Base-by-base conservation (phyloP, 1,284 basidiomycete species). In the Thecaphora frezii region DNA sequence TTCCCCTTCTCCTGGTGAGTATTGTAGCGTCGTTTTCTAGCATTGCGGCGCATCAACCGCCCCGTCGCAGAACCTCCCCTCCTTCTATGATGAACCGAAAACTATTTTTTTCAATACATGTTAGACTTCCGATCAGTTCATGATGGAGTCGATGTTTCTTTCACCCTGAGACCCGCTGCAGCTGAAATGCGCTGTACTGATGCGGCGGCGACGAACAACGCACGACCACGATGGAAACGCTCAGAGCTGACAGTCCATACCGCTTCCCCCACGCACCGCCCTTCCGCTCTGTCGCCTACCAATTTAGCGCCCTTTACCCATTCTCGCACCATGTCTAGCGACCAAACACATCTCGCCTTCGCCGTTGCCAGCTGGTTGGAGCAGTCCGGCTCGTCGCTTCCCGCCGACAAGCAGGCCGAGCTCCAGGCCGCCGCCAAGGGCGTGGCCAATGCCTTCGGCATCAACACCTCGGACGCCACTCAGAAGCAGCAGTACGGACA, bases 331-430 rank as follows among this genome's bases (percentile, higher is more conserved):
- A 58, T 60, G 58, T 45, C 57, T 22, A 54, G 56, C 26, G 56
- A 63, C 44, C 58, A 58, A n/a, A 56, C 64, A 43, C 60, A 57
- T 4, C 50, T 76, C 26, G 73, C 73, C 14, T 76, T 63, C 57
- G 71, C 73, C 44, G 69, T 76, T 19, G 67, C 62, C 26, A 51
- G 63, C 44, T 76, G 73, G 73, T 64, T 76, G 8, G 50, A 71
- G 43, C 60, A 66, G 54, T 50, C 60, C 28, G 47, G 59, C 22
- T 36, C 59, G 28, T 42, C 52, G 21, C 33, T 52, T 19, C 46
- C 56, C 19, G 53, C 54, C 37, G 66, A 60, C 24, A 52, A 66
- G 42, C 60, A 62, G 53, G 51, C 48, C 19, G 66, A 69, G 59
- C 40, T 64, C 25, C 46, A 71, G 41, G 41, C 66, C 10, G 73